Evolutionary conservation across 257 asterid species (phyloP), one percentile per base, ranked within the genome.

Genomic region (Jacaranda mimosifolia): DNA sequence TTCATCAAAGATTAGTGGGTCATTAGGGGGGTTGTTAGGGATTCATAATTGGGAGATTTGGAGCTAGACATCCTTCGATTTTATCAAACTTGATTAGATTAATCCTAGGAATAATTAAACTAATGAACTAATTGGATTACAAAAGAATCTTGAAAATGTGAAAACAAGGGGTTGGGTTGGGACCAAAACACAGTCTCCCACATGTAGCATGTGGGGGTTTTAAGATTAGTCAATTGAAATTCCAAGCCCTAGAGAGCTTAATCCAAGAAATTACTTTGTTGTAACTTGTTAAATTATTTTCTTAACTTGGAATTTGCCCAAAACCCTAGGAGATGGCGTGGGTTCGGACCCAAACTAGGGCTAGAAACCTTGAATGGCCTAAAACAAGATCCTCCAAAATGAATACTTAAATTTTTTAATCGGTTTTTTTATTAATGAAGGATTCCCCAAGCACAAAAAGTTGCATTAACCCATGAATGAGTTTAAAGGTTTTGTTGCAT

Each of bases 201-300:
- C 91, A 84, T 87, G 96, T 57, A 63, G 91, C 97, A 92, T 88
- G 97, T 90, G n/a, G n/a, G 97, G 83, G 68, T n/a, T 68, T 82
- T 85, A 81, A 81, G 84, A 83, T 86, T 91, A 85, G 78, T 93
- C 83, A 85, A 90, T 77, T 85, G 38, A 58, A 81, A 77, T 77
- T 77, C 74, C 68, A 73, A 79, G 68, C n/a, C 79, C 81, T 76
- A 66, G 75, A 77, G 79, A 81, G 83, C 87, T 83, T 79, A 91
- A 87, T 82, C 97, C 96, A 88, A 90, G 82, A 87, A 71, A 76
- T 85, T 79, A 79, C 87, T 87, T 88, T 85, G 79, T 63, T 81
- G 72, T 74, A 77, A 60, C 55, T 69, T 36, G 21, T 51, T 82
- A 74, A 78, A 80, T 59, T 63, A 84, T 68, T 78, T 75, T 78